These are phyloP conservation scores for Jaltomata sinuosa DNA, from an alignment of 257 asterid genomes.

Conservation along the genomic window DNA sequence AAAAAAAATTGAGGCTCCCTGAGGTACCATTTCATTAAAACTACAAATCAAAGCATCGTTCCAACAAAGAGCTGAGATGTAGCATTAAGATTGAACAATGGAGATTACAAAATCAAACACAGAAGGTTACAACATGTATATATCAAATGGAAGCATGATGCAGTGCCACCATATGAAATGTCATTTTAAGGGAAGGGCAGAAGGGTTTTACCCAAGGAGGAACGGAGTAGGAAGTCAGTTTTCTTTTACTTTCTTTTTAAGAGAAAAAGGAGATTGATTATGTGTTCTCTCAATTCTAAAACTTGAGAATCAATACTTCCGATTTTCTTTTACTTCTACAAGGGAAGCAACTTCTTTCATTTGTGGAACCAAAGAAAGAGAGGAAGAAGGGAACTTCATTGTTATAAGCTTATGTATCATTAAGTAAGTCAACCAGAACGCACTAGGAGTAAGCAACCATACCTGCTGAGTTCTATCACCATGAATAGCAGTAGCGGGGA, in stretches of 20 bases:
- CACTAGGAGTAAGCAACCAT: not conserved
- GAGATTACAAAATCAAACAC: not conserved
- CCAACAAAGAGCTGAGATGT: not conserved
- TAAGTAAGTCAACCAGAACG: not conserved
- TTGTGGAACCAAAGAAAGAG: not conserved
- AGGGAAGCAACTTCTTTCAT: not conserved
- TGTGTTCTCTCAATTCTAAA: not conserved
- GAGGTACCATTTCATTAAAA: not conserved
- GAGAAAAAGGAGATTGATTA: not conserved
- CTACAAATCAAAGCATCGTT: not conserved
- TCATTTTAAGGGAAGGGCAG: not conserved
- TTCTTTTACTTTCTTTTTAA: not conserved
- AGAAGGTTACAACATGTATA: not conserved
- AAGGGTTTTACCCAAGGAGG: not conserved
- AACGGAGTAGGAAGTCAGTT: not conserved
- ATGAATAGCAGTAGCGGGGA: slow-evolving; percentile 87
- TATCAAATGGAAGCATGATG: not conserved
- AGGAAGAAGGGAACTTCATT: not conserved
- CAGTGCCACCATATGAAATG: not conserved
- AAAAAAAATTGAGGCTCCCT: not conserved
- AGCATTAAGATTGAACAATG: not conserved
- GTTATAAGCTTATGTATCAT: not conserved
- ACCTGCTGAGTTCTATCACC: slow-evolving; percentile 98
- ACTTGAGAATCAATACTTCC: not conserved
- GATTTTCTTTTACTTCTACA: not conserved